A percentile compares a stretch with the other conserved stretches of the same genome.
Conservation (phyloP, 2,329 filamentous ascomycete species). For the Parascedosporium putredinis region DNA sequence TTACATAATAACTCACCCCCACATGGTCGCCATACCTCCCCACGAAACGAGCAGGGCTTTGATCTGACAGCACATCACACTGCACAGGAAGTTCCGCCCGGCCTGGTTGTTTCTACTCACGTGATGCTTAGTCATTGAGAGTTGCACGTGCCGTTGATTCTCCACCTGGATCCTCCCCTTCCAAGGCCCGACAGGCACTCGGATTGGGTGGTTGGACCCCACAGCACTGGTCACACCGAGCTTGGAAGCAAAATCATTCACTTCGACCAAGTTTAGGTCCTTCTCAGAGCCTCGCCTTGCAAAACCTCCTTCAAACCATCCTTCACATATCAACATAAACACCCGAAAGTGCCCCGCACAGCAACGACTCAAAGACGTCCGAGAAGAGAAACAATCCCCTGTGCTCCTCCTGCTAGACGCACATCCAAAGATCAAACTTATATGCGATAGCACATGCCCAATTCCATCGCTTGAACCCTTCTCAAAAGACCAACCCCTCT, state of each 20-base stretch:
- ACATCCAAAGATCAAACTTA: neutral
- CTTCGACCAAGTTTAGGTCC: neutral
- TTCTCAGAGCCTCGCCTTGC: neutral
- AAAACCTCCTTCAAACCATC: neutral
- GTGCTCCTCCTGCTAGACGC: neutral
- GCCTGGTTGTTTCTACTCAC: too few relatives aligned
- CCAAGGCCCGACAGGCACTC: neutral
- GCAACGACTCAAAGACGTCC: neutral
- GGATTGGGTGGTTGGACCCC: neutral
- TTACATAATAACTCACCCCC: too few relatives aligned
- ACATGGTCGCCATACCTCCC: too few relatives aligned
- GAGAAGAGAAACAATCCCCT: neutral
- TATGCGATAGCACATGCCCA: neutral
- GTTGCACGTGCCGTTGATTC: neutral
- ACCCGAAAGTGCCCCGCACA: slow-evolving; percentile 1
- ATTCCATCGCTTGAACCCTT: neutral
- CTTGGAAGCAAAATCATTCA: neutral
- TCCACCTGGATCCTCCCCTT: neutral
- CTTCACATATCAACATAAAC: neutral
- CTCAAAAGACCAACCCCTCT: neutral
- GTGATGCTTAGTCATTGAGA: neutral
- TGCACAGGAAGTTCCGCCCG: too few relatives aligned
- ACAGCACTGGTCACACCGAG: neutral
- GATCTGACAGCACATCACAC: too few relatives aligned
- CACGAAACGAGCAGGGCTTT: too few relatives aligned